Conservation (phyloP, 495 filamentous ascomycete species). For the Penicillium ochrochloron region DNA sequence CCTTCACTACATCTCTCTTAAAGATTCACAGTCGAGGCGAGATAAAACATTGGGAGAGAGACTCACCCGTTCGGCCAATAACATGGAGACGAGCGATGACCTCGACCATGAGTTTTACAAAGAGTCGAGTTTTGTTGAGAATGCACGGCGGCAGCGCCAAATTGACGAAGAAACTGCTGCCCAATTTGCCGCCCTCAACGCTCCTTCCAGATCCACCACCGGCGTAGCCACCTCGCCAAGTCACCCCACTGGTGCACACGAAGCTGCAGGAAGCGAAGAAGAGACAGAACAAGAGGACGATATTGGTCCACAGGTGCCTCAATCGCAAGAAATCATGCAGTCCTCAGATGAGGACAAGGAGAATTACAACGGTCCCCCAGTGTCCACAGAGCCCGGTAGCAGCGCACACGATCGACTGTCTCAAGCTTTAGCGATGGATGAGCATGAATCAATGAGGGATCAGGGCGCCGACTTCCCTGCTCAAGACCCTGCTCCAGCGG, state of each 20-base stretch:
- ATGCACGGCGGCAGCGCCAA: slow-evolving; percentile 38
- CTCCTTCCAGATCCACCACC: slow-evolving; percentile 35
- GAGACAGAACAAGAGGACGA: slow-evolving; percentile 59
- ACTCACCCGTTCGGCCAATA: slow-evolving; percentile 45
- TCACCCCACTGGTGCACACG: slow-evolving; percentile 11
- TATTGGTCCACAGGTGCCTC: slow-evolving; percentile 27
- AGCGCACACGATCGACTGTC: slow-evolving; percentile 48
- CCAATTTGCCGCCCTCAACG: slow-evolving; percentile 48
- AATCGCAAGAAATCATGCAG: slow-evolving; percentile 32
- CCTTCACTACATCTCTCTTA: slow-evolving; percentile 55
- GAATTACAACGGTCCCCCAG: slow-evolving; percentile 42
- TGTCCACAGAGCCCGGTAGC: slow-evolving; percentile 34
- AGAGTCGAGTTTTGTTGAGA: slow-evolving; percentile 48
- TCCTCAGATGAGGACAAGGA: slow-evolving; percentile 57
- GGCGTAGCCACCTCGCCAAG: slow-evolving; percentile 14
- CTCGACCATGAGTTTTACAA: slow-evolving; percentile 54
- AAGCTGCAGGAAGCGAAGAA: slow-evolving; percentile 48
- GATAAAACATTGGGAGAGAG: slow-evolving; percentile 42
- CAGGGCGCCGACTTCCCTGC: neutral
- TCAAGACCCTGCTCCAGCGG: slow-evolving; percentile 13
- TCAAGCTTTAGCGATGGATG: slow-evolving; percentile 43
- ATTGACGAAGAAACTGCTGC: slow-evolving; percentile 44
- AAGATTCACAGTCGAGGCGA: slow-evolving; percentile 52
- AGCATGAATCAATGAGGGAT: slow-evolving; percentile 12
- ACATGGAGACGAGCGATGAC: slow-evolving; percentile 44